A percentile compares a stretch with the other conserved stretches of the same genome.
Evolutionary conservation across 1,284 basidiomycete genomes (phyloP).

Genomic region (Sporisorium sorghi): DNA sequence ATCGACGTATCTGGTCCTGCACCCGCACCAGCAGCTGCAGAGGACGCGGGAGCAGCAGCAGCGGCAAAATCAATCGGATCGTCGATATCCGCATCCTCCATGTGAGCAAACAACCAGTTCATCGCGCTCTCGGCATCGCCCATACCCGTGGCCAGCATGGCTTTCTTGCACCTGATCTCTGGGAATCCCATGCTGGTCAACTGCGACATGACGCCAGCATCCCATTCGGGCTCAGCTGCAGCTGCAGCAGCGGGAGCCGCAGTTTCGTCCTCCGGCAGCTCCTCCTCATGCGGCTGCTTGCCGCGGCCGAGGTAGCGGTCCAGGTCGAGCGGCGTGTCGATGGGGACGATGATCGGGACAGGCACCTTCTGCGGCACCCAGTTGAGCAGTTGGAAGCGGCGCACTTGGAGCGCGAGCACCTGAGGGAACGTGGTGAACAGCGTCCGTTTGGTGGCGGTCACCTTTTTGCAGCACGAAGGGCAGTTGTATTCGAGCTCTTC

Average conservation of each 20-base stretch:
- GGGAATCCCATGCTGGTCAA: constrained; percentile 65
- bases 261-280: constrained; percentile 75
- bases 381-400: constrained; percentile 94
- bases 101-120: constrained; percentile 93
- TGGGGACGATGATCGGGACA: constrained; percentile 83
- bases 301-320: constrained; percentile 81
- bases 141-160: constrained; percentile 84
- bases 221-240: constrained; percentile 36
- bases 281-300: constrained; percentile 79
- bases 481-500: constrained; percentile 82
- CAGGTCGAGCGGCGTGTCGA: constrained; percentile 74
- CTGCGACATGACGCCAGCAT: constrained; percentile 59
- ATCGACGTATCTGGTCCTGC: constrained; percentile 71
- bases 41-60: constrained; percentile 5
- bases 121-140: constrained; percentile 83
- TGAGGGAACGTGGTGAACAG: constrained; percentile 89
- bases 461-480: constrained; percentile 76
- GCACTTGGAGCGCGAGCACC: constrained; percentile 87
- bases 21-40: constrained; percentile 59
- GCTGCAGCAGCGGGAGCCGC: neutral
- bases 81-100: constrained; percentile 95
- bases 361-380: constrained; percentile 98
- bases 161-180: constrained; percentile 70
- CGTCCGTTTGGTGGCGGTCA: constrained; percentile 76
- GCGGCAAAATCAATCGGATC: constrained; percentile 75